Base-by-base conservation (phyloP, 208 protist species). In the Kentomonas sorsogonicus region DNA sequence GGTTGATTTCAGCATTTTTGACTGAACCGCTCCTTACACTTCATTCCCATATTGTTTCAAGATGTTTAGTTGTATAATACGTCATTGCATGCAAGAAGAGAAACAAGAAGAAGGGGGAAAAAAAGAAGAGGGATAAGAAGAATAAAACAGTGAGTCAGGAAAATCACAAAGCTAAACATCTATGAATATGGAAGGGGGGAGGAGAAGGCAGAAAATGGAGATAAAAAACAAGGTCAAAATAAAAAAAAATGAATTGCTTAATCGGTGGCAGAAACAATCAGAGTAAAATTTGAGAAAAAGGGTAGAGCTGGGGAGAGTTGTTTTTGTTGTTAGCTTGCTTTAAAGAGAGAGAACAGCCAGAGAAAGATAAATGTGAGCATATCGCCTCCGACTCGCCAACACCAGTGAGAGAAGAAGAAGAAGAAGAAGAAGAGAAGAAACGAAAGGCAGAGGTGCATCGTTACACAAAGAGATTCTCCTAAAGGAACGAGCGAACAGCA, bases 391-490 rank as follows among this genome's bases (percentile, higher is more conserved):
- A 27, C 43, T 22, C 26, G 18, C 9, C 18, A 23, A 57, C 7
- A 44, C 26, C 15, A 31, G 10, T n/a, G n/a, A n/a, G n/a, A n/a
- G n/a, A n/a, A n/a, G n/a, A n/a, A n/a, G n/a, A 53, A 53, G 26
- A 36, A 53, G 30, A 10, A 26, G 50, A 22, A 18, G 15, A 34
- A 27, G 23, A 25, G 3, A 5, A 39, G 9, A 34, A 40, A 9
- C 16, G 23, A 54, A 54, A 3, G 29, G 15, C 33, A 4, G 25
- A 20, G 5, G 26, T 29, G 5, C 27, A 52, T 29, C 27, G 23
- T 52, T n/a, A 63, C 60, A 67, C 11, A 67, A 43, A 62, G 25
- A 45, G 46, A 70, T 27, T 33, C 53, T 9, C 48, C 26, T 0
- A 54, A 66, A 55, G 52, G 40, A 41, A 62, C 63, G 39, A 30